phyloP scores from a whole-genome alignment of 164 flowering plant genomes.

The Berberis vulgaris region DNA sequence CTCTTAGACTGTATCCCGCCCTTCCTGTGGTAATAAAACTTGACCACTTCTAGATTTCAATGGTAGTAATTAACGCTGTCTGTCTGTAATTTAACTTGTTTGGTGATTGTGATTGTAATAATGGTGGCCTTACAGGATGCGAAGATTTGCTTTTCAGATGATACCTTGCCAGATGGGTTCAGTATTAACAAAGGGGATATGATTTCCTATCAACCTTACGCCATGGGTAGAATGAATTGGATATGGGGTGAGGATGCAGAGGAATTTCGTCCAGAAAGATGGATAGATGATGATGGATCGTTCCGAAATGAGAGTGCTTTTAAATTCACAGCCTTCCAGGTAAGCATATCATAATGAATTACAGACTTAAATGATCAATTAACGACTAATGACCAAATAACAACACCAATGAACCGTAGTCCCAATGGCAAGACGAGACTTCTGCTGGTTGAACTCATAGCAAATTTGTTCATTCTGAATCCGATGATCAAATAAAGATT shows the following conservation, averaged over 20 bases:
- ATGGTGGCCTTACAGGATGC: conserved; percentile 12
- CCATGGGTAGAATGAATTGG: conserved; percentile 79
- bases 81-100: background rate
- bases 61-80: background rate
- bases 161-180: conserved; percentile 61
- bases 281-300: conserved; percentile 51
- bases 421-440: no score
- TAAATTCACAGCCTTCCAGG: conserved; percentile 82
- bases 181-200: conserved; percentile 50
- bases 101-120: background rate
- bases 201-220: conserved; percentile 61
- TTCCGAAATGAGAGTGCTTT: conserved; percentile 61
- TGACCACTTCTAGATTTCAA: background rate
- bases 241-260: conserved; percentile 83
- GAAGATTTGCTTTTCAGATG: conserved; percentile 26
- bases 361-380: background rate
- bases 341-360: conserved; percentile 1
- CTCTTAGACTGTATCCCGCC: conserved; percentile 1
- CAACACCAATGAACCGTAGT: no score
- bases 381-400: background rate
- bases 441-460: no score
- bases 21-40: background rate
- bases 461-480: no score
- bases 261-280: conserved; percentile 63
- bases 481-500: no score